Conservation (phyloP, 2,329 filamentous ascomycete genomes). For the Scytalidium lignicola region DNA sequence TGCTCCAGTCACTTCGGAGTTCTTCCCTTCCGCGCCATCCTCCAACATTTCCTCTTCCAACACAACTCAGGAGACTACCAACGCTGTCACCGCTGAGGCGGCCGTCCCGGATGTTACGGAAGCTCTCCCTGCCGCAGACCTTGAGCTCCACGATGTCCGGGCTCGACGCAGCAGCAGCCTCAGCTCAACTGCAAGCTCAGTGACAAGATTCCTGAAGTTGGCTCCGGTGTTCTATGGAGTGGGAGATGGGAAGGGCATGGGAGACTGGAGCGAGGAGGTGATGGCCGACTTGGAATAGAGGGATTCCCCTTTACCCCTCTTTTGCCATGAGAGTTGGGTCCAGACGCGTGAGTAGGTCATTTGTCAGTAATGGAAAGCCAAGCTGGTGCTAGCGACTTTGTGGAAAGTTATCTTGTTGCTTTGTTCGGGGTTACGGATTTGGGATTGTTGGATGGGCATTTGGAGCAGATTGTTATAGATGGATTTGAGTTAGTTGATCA, state of each 20-base stretch:
- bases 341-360: too few relatives aligned
- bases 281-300: slow-evolving; percentile 8
- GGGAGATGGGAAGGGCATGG: slow-evolving; percentile 8
- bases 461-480: too few relatives aligned
- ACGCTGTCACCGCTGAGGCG: slow-evolving; percentile 1
- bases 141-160: slow-evolving; percentile 7
- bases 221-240: slow-evolving; percentile 22
- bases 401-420: too few relatives aligned
- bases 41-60: not conserved
- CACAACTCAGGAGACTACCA: not conserved
- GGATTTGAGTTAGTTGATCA: too few relatives aligned
- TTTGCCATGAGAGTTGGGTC: too few relatives aligned
- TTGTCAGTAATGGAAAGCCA: too few relatives aligned
- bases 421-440: too few relatives aligned
- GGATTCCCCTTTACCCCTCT: too few relatives aligned
- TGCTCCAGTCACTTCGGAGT: slow-evolving; percentile 19
- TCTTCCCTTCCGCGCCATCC: slow-evolving; percentile 15
- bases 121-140: slow-evolving; percentile 4
- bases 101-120: slow-evolving; percentile 1
- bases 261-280: slow-evolving; percentile 26
- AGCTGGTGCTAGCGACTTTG: too few relatives aligned
- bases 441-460: too few relatives aligned
- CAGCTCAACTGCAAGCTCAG: slow-evolving; percentile 7
- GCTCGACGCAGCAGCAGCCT: slow-evolving; percentile 14
- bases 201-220: slow-evolving; percentile 21